These are phyloP conservation scores for Bruguiera gymnorhiza DNA, from an alignment of 345 rosid species.

Conservation along the genomic window DNA sequence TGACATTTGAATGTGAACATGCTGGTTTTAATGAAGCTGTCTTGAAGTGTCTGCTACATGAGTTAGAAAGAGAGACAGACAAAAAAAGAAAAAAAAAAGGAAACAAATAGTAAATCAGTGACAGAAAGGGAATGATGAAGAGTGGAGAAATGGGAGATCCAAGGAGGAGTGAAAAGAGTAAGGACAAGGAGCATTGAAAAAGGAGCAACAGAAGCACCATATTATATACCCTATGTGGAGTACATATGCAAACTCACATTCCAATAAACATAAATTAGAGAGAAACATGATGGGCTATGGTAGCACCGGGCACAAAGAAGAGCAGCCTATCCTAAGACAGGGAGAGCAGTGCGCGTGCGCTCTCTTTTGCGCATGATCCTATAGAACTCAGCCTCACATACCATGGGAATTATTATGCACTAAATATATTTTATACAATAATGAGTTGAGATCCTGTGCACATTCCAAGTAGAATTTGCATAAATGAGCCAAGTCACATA, in stretches of 20 bases:
- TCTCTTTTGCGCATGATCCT: constrained; percentile 44
- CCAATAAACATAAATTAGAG: constrained; percentile 5
- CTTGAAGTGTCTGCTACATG: constrained; percentile 8
- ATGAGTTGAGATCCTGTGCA: neutral
- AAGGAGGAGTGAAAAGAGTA: constrained; percentile 17
- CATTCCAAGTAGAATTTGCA: constrained; percentile 6
- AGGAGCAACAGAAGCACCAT: constrained; percentile 1
- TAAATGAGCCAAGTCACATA: constrained; percentile 1
- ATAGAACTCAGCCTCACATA: constrained; percentile 1
- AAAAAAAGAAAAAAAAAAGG: neutral
- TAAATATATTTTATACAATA: neutral
- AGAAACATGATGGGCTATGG: constrained; percentile 12
- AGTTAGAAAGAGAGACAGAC: neutral
- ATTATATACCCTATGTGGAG: neutral
- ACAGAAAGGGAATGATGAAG: constrained; percentile 30
- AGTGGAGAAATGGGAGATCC: constrained; percentile 32
- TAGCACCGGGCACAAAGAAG: constrained; percentile 7
- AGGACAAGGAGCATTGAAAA: constrained; percentile 33
- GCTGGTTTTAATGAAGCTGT: constrained; percentile 23
- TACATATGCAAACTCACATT: neutral
- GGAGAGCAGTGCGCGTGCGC: constrained; percentile 51
- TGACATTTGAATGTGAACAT: constrained; percentile 10
- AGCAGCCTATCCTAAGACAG: too few species aligned
- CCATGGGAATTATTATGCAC: neutral
- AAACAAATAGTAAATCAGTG: constrained; percentile 11